Evolutionary conservation across 2,329 filamentous ascomycete species (phyloP).

Genomic region (Fusarium dlaminii): DNA sequence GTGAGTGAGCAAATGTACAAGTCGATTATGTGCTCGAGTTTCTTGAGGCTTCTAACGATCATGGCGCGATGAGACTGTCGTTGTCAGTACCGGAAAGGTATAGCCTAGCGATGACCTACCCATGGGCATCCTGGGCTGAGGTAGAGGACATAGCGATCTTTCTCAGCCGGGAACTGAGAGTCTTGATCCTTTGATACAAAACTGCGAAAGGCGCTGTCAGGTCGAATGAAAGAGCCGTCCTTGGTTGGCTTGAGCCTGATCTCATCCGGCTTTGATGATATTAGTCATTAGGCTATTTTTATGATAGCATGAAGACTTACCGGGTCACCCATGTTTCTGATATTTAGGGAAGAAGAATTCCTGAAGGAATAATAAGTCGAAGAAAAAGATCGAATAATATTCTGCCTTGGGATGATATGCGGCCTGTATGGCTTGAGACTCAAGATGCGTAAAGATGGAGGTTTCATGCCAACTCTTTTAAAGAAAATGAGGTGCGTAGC

Average conservation of each 20-base stretch:
- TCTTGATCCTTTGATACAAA: slow-evolving; percentile 61
- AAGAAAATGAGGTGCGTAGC: fast-evolving
- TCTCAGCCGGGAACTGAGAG: slow-evolving; percentile 66
- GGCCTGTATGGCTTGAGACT: no score
- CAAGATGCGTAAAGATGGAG: no score
- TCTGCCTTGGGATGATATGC: not conserved
- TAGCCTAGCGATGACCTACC: slow-evolving; percentile 50
- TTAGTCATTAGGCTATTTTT: not conserved
- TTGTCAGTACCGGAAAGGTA: not conserved
- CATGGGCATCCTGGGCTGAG: slow-evolving; percentile 70
- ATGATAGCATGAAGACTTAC: not conserved
- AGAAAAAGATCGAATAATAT: no score
- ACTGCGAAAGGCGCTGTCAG: slow-evolving; percentile 64
- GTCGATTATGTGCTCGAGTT: slow-evolving; percentile 74
- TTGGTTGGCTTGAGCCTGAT: slow-evolving; percentile 4
- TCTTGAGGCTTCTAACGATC: slow-evolving; percentile 78
- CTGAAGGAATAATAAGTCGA: not conserved
- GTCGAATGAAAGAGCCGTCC: slow-evolving; percentile 63
- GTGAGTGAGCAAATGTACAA: slow-evolving; percentile 75
- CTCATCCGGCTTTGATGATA: not conserved
- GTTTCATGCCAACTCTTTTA: not conserved
- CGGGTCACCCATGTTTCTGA: not conserved
- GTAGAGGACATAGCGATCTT: slow-evolving; percentile 70
- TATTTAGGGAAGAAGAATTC: fast-evolving
- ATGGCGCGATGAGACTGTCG: slow-evolving; percentile 75